Evolutionary conservation across 345 rosid species (phyloP), one percentile per base, ranked within the genome.

Genomic region (Populus euphratica): DNA sequence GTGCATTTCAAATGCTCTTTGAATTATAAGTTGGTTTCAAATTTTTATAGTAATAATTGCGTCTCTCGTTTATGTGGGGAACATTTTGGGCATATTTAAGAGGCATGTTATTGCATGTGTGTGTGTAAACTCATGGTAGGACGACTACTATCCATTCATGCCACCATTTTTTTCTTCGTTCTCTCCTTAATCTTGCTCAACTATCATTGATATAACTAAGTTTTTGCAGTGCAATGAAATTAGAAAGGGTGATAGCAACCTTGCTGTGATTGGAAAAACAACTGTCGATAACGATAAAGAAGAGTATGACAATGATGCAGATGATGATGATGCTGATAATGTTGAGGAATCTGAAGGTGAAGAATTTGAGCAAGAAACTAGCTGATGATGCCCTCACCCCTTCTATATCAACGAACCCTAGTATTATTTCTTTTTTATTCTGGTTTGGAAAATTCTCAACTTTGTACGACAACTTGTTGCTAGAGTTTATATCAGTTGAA

Each of bases 341-440:
- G 99, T 87, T 4, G 99, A 96, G 67, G 97, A 91, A 81, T 96
- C 99, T 2, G 98, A 93, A 64, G 98, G 90, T 20, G 97, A 96
- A 78, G 97, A 92, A 70, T 96, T 96, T 79, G 99, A 93, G 86
- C 98, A 93, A 82, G 99, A 93, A 88, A 91, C 97, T 27, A 88
- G 88, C 72, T 91, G 86, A 86, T 6, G n/a, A 7, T 17, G 36
- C 18, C 3, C 27, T 62, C 29, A 12, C 3, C 25, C 25, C 36
- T 33, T 29, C 18, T 33, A 35, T 5, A 29, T 14, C 17, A 16
- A 29, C 6, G 66, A 66, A 66, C 31, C 39, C 39, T 27, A 9
- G 35, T 17, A 10, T 66, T 66, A 33, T 66, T 12, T 9, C 35
- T 66, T 33, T 23, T 11, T 66, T 66, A 7, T 66, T 29, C 1